phyloP scores from a whole-genome alignment of 768 basidiomycete species.

The Suillus plorans region DNA sequence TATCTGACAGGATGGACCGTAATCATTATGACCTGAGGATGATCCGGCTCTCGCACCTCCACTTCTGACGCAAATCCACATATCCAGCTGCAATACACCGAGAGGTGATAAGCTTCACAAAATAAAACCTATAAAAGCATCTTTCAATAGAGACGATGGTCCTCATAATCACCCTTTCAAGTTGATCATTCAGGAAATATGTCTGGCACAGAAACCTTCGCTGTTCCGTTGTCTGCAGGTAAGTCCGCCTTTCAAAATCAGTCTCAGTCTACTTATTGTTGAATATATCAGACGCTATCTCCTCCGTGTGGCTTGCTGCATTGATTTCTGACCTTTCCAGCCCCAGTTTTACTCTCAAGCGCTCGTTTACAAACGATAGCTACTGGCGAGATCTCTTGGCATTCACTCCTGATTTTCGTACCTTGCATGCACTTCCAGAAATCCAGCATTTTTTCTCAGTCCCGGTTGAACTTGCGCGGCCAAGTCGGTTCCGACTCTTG shows the following conservation, averaged over 20 bases:
- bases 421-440: conserved; percentile 5
- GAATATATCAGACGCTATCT: neutral
- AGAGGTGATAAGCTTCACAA: neutral
- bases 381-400: conserved; percentile 10
- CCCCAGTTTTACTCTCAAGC: neutral
- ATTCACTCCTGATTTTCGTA: conserved; percentile 8
- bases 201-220: neutral
- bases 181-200: neutral
- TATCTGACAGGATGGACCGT: neutral
- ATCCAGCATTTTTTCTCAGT: conserved; percentile 4
- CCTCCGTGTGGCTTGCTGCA: neutral
- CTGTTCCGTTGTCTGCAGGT: neutral
- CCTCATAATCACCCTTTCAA: neutral
- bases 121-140: neutral
- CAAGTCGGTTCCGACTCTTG: conserved; percentile 2
- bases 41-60: neutral
- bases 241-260: neutral
- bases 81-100: neutral
- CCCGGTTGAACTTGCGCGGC: conserved; percentile 1
- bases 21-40: neutral
- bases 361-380: conserved; percentile 6
- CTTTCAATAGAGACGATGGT: neutral
- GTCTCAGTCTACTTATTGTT: neutral
- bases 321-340: conserved; percentile 2
- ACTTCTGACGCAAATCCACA: neutral